phyloP scores from a whole-genome alignment of 2,329 filamentous ascomycete species.

The Tolypocladium album region DNA sequence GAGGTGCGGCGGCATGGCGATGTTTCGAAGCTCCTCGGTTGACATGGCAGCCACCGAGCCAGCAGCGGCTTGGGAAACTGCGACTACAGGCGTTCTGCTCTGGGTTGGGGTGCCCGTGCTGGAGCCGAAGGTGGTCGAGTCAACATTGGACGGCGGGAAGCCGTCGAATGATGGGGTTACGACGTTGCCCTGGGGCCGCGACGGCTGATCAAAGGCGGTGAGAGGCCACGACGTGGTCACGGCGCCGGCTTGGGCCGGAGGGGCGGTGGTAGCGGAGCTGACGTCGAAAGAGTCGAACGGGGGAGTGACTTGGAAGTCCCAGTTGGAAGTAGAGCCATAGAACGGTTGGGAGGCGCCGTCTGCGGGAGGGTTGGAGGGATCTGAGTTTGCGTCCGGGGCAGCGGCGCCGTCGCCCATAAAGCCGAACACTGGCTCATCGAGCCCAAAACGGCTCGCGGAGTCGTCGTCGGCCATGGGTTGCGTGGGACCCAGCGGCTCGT shows the following conservation, averaged over 20 bases:
- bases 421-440: constrained; percentile 29
- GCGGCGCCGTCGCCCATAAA: constrained; percentile 23
- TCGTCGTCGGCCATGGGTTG: constrained; percentile 29
- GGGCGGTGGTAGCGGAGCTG: constrained; percentile 22
- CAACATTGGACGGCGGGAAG: constrained; percentile 21
- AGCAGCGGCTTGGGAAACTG: constrained; percentile 4
- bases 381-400: constrained; percentile 16
- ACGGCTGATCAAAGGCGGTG: constrained; percentile 23
- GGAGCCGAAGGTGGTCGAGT: constrained; percentile 22
- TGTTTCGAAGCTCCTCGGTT: constrained; percentile 49
- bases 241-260: constrained; percentile 20
- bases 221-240: constrained; percentile 23
- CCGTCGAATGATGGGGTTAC: constrained; percentile 18
- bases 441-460: constrained; percentile 28
- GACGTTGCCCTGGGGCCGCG: constrained; percentile 7
- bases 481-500: constrained; percentile 3
- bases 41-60: constrained; percentile 29
- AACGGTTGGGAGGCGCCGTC: constrained; percentile 24
- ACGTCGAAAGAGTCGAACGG: constrained; percentile 35
- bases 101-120: constrained; percentile 7
- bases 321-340: constrained; percentile 22
- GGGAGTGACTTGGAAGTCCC: constrained; percentile 37
- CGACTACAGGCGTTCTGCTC: constrained; percentile 21
- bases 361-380: constrained; percentile 17
- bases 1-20: constrained; percentile 53